Evolutionary conservation across 2,329 filamentous ascomycete genomes (phyloP), one percentile per base, ranked within the genome.

Genomic region (Diplodia mutila): DNA sequence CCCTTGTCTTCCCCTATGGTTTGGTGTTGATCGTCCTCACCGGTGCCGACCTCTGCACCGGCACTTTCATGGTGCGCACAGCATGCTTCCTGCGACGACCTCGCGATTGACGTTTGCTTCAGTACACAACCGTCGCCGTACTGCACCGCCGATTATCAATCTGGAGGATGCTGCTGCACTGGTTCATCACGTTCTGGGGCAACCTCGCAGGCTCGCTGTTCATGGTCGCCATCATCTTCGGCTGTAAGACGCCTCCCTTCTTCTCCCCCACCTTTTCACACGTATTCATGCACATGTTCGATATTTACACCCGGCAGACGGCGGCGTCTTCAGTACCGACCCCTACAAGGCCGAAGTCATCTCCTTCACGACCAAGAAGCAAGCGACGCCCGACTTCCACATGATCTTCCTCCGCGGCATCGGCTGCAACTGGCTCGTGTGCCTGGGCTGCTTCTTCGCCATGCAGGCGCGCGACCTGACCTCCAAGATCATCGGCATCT

Each of bases 201-300:
- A 85, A 85, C 69, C 73, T 85, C 3, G 80, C 81, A 3, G 84
- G 84, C 0, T 80, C 78, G 1, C 71, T 86, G 5, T 85, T 85
- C 69, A 76, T 85, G 12, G 80, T 83, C 67, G 74, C 79, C 4
- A 77, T 85, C 6, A 80, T 85, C 52, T 81, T 81, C 55, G 84
- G 84, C 42, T 85, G 59, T 61, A 37, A 34, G 42, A 27, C n/a
- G 9, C 25, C 29, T 14, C 48, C 82, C 79, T 3, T 18, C 1
- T 2, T 14, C 16, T 12, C 27, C 6, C 9, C 12, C 23, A 18
- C 11, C 18, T n/a, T n/a, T n/a, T n/a, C n/a, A n/a, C n/a, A n/a
- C n/a, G n/a, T n/a, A n/a, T n/a, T n/a, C n/a, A n/a, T n/a, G n/a
- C n/a, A n/a, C n/a, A n/a, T n/a, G n/a, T n/a, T n/a, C n/a, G n/a